A percentile compares a stretch with the other conserved stretches of the same genome.
Conservation (phyloP, 441 rosid genomes). For the Manihot esculenta region DNA sequence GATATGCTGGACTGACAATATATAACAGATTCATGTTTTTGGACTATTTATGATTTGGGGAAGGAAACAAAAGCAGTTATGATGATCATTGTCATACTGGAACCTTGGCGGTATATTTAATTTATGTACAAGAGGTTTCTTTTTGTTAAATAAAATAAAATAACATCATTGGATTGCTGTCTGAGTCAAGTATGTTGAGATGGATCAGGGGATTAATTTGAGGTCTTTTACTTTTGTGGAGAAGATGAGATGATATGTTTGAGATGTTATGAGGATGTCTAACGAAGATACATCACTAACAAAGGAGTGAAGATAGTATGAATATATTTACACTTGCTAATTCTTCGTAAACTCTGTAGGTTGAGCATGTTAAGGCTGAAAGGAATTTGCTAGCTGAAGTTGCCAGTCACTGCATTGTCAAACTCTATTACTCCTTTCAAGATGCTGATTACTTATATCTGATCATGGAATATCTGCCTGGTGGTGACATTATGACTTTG, state of each 20-base stretch:
- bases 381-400: conserved; percentile 98
- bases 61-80: not conserved
- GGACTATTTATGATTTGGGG: no score
- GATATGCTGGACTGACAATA: not conserved
- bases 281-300: not conserved
- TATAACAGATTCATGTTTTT: not conserved
- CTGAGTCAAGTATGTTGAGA: conserved; percentile 4
- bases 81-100: not conserved
- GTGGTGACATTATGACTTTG: conserved; percentile 97
- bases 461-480: conserved; percentile 96
- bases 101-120: not conserved
- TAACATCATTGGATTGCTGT: not conserved
- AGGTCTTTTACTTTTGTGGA: not conserved
- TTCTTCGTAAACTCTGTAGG: conserved; percentile 41
- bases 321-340: conserved; percentile 11
- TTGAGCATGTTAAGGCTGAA: conserved; percentile 94
- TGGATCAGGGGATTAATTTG: conserved; percentile 4
- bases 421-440: conserved; percentile 90
- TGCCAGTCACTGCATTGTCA: conserved; percentile 83
- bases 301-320: not conserved
- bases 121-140: not conserved
- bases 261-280: not conserved
- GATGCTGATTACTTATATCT: conserved; percentile 83
- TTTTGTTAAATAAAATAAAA: not conserved
- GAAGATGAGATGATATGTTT: not conserved